phyloP scores from a whole-genome alignment of 192 early-diverging fungal species.

The Dissophora ornata region DNA sequence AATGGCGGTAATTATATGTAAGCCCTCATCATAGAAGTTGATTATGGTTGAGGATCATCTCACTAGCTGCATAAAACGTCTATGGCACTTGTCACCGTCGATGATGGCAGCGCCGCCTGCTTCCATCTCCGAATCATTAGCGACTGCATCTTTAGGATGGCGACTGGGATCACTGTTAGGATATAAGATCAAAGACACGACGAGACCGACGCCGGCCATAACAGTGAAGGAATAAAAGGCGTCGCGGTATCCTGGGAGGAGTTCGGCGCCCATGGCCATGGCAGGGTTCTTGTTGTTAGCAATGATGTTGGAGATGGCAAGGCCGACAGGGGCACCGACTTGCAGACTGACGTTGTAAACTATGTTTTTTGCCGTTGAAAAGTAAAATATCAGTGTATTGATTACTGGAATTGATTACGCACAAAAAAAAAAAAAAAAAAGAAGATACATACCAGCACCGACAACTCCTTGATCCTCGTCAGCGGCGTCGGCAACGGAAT shows the following conservation, averaged over 20 bases:
- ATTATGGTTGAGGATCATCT: too few relatives aligned
- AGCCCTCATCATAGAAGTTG: too few relatives aligned
- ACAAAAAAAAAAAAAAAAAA: background rate
- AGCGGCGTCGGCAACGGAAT: constrained; percentile 34
- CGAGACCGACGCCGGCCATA: constrained; percentile 31
- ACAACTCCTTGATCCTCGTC: constrained; percentile 46
- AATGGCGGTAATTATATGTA: too few relatives aligned
- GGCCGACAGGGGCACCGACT: constrained; percentile 49
- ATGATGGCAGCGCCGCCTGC: too few relatives aligned
- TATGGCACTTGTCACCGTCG: too few relatives aligned
- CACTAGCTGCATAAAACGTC: too few relatives aligned
- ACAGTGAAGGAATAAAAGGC: constrained; percentile 38
- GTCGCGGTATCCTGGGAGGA: constrained; percentile 35
- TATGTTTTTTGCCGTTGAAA: background rate
- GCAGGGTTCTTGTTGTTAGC: constrained; percentile 32
- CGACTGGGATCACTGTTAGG: constrained; percentile 24
- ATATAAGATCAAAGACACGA: constrained; percentile 18
- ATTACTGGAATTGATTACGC: too few relatives aligned
- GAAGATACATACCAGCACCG: constrained; percentile 35
- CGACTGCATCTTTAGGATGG: background rate
- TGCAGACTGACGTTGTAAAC: constrained; percentile 46
- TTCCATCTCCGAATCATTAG: too few relatives aligned
- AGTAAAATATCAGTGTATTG: background rate
- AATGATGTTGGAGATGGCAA: constrained; percentile 47
- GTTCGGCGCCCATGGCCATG: constrained; percentile 14